Evolutionary conservation across 176 grass and related monocot species (phyloP), one percentile per base, ranked within the genome.

Genomic region (Raddia distichophylla): DNA sequence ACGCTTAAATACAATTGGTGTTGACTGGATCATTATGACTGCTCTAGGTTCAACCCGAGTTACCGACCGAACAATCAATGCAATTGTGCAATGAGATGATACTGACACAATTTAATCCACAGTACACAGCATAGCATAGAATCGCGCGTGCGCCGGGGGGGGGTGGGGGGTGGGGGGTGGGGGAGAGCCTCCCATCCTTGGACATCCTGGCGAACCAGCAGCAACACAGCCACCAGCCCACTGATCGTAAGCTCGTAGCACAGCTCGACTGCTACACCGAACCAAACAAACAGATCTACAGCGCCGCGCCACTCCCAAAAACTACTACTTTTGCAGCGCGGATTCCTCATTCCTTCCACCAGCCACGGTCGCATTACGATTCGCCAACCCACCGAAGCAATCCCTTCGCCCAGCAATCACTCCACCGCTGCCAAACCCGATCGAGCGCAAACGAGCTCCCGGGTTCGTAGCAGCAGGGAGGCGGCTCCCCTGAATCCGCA

Each of bases 281-380:
- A 63, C 47, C 51, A 86, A 58, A 18, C 15, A 43, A 46, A 2
- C 51, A 82, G 78, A 90, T 90, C 83, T 77, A 86, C 19, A 15
- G 42, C 50, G 5, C 13, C 50, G 57, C 37, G 37, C 37, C 37
- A 3, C 37, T 54, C 57, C 59, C 10, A 50, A 71, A 50, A 33
- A 35, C 7, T 1, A 0, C 45, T 2, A 47, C 0, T 16, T 16
- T 33, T 53, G 57, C 69, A n/a, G 55, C 53, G 27, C 27, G 27
- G 27, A 27, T 27, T 27, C 27, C 27, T 27, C 27, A 27, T 84
- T 67, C 52, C 60, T 79, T 79, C 43, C 81, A 0, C 27, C 17
- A 4, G 32, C 10, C 33, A 33, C 74, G 3, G 3, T 43, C 44
- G 45, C 86, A 88, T 84, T 88, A 63, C 67, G 49, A 10, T 22